Evolutionary conservation across 1,284 basidiomycete species (phyloP).

Genomic region (Boletus coffeatus): DNA sequence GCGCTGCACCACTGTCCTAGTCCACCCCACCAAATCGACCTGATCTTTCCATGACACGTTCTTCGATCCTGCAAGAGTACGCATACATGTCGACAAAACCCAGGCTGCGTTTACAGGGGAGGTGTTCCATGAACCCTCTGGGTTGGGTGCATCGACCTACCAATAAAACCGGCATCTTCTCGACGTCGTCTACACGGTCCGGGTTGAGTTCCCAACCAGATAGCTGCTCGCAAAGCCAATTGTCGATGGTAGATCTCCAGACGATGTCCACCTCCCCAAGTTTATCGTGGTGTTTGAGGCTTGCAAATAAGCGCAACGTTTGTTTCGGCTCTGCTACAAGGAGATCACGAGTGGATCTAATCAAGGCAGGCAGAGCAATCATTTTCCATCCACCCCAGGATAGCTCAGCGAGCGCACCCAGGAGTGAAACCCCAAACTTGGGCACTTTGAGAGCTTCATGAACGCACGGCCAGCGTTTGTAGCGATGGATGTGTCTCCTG

Average conservation of each 20-base stretch:
- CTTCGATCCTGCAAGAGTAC: conserved; percentile 38
- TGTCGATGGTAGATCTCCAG: conserved; percentile 50
- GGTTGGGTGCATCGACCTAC: conserved; percentile 38
- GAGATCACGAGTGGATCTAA: conserved; percentile 44
- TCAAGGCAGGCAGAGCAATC: conserved; percentile 51
- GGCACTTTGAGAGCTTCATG: conserved; percentile 38
- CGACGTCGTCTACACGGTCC: conserved; percentile 33
- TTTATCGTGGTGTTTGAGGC: conserved; percentile 41
- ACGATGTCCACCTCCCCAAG: conserved; percentile 50
- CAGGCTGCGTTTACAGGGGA: conserved; percentile 43
- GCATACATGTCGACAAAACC: conserved; percentile 46
- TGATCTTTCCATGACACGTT: conserved; percentile 37
- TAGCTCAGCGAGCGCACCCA: conserved; percentile 54
- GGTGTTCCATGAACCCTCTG: conserved; percentile 30
- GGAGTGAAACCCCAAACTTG: conserved; percentile 48
- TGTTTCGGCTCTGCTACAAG: conserved; percentile 37
- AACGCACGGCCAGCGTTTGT: conserved; percentile 55
- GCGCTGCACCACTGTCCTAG: conserved; percentile 36
- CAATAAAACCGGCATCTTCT: conserved; percentile 40
- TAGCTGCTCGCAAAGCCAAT: conserved; percentile 34
- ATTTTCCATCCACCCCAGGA: conserved; percentile 73
- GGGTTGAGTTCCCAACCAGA: conserved; percentile 30
- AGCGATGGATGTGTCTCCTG: conserved; percentile 63
- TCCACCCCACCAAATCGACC: conserved; percentile 45
- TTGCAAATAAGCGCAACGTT: conserved; percentile 47